Base-by-base conservation (phyloP, 495 filamentous ascomycete genomes). In the Trichodelitschia bisporula region DNA sequence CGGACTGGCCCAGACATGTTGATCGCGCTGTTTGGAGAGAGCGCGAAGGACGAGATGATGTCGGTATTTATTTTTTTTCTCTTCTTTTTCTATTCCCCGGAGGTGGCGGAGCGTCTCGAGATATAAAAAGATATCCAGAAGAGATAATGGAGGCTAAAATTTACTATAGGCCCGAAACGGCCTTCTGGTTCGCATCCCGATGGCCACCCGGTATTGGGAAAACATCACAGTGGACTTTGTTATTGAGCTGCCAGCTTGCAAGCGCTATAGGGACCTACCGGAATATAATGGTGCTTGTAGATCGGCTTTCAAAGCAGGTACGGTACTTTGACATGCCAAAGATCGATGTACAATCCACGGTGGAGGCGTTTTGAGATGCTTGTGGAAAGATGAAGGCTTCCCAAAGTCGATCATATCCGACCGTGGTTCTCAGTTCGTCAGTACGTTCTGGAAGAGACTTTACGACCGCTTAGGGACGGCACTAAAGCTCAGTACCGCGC, bases 401-500 rank as follows among this genome's bases (percentile, higher is more conserved):
- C 32, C 31, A 12, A 13, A 30, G 3, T 32, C 29, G 6, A 40
- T 47, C 12, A 24, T 40, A 3, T 40, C 37, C 2, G 35, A 47
- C 17, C n/a, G 38, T 8, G 40, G 35, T 8, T 26, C 19, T 2
- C 29, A 43, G 15, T 46, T 42, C 32, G 23, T 46, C 14, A 32
- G 18, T 0, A 19, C 11, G 8, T 32, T 45, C 13, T 48, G 19
- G 34, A 38, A 43, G 29, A 16, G 29, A 4, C 28, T 48, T 4
- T 39, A 18, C n/a, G 13, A 32, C 3, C 19, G 21, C 8, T 12
- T 46, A 14, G 24, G 31, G 1, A 44, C 37, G 1, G 26, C 36
- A 13, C 6, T 15, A 0, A 40, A 33, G 16, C 31, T 48, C 2
- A 47, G 39, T n/a, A 47, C 45, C 0, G 42, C 43, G 0, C 42